Evolutionary conservation across 352 stramenopile genomes (phyloP), one percentile per base, ranked within the genome.

Genomic region (Elongisporangium anandrum): DNA sequence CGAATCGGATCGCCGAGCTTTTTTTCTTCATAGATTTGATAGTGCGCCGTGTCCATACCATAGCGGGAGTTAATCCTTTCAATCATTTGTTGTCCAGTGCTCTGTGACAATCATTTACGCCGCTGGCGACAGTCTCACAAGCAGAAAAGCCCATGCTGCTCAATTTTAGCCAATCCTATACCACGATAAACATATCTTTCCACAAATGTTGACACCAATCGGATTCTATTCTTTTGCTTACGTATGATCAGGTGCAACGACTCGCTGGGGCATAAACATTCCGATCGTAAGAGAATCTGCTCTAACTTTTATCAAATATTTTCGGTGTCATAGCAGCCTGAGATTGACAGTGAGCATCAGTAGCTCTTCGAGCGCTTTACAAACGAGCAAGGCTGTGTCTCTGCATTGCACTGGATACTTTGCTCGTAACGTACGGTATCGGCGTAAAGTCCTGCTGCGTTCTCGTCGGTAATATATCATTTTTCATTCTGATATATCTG

Each of bases 21-120:
- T 45, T 45, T 45, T 45, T 45, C 34, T 45, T 45, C 34, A 45
- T 45, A 45, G 34, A 45, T 45, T 45, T 45, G 34, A 45, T 45
- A 45, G 34, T 45, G 34, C 34, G 34, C 34, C 34, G 17, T 45
- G 34, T 45, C 34, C 34, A 45, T 45, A 45, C 34, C 34, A 38
- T 38, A 13, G 26, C 26, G 26, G 12, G 26, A 13, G 26, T 45
- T 45, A 45, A 16, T 17, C 10, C 34, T 45, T 45, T 45, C 34
- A 45, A 17, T 45, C 34, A 45, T 3, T 45, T 45, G 34, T 45
- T 45, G 34, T 45, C 10, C 34, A 45, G 16, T 45, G 34, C 12
- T 45, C 34, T 45, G 17, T 41, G 29, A 8, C 24, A 34, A 7
- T 34, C 24, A n/a, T n/a, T n/a, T n/a, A n/a, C n/a, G n/a, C n/a